Conservation (phyloP, 371 early-diverging fungal genomes). For the Mucor piriformis region DNA sequence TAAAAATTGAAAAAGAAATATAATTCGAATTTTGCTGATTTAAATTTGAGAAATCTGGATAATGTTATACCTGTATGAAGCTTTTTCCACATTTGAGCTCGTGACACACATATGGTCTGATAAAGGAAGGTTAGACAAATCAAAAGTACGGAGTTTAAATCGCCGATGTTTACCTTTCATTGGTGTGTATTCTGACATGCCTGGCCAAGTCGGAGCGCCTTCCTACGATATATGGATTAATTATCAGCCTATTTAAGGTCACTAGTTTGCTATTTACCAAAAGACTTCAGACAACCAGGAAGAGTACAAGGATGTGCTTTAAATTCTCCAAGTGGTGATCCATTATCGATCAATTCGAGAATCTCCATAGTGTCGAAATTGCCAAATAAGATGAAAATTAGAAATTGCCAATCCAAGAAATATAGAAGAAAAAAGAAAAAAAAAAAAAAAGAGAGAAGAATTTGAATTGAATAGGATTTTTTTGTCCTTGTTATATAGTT, state of each 20-base stretch:
- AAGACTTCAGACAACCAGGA: conserved; percentile 36
- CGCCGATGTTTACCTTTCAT: conserved; percentile 53
- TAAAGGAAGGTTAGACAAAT: conserved; percentile 29
- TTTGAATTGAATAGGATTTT: not conserved
- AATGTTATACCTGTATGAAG: conserved; percentile 65
- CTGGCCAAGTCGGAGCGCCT: conserved; percentile 78
- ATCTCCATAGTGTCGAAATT: conserved; percentile 53
- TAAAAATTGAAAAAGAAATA: conserved; percentile 1
- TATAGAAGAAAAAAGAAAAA: not conserved
- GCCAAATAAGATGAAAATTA: not conserved
- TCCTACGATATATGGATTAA: conserved; percentile 18
- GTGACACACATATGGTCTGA: conserved; percentile 67
- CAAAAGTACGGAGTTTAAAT: conserved; percentile 6
- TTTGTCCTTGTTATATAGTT: not conserved
- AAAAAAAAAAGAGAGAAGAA: not conserved
- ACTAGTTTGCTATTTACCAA: no score
- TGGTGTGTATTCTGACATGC: conserved; percentile 79
- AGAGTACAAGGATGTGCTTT: conserved; percentile 37
- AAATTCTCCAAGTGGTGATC: conserved; percentile 31
- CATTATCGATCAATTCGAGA: conserved; percentile 63
- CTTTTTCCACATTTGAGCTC: conserved; percentile 70
- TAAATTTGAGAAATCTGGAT: not conserved
- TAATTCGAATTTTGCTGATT: conserved; percentile 44
- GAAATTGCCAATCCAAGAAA: not conserved
- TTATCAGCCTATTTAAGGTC: not conserved